phyloP scores from a whole-genome alignment of 257 asterid species.

The Echites panduratus region DNA sequence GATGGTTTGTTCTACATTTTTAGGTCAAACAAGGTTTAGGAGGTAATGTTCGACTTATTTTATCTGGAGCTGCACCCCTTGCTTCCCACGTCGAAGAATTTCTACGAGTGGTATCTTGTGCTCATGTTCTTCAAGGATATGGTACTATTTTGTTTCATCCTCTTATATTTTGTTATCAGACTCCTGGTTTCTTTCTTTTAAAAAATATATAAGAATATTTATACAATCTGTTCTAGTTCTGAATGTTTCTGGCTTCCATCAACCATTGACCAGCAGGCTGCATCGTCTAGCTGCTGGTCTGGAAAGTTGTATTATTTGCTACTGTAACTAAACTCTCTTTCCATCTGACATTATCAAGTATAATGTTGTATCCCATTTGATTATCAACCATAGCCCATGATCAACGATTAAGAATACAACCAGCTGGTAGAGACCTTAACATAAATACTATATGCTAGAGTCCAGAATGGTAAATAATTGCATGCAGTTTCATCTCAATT shows the following conservation, averaged over 20 bases:
- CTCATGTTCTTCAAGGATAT: slow-evolving; percentile 92
- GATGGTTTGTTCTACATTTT: neutral
- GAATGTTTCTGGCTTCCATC: neutral
- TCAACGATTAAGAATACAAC: neutral
- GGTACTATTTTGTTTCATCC: slow-evolving; percentile 42
- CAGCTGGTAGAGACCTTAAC: neutral
- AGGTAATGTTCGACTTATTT: slow-evolving; percentile 74
- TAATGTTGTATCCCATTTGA: neutral
- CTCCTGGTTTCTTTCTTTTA: too few species aligned
- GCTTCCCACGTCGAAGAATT: slow-evolving; percentile 88
- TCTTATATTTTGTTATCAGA: slow-evolving; percentile 1
- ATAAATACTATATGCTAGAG: neutral
- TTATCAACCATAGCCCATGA: neutral
- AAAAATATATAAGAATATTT: too few species aligned
- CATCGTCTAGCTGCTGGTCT: neutral
- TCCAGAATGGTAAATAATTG: neutral
- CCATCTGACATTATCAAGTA: neutral
- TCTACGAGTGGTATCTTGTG: slow-evolving; percentile 74
- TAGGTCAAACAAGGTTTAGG: slow-evolving; percentile 94
- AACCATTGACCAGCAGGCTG: neutral
- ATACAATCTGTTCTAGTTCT: too few species aligned
- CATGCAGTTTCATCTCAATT: neutral
- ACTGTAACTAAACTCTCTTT: neutral
- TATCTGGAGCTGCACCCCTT: slow-evolving; percentile 99
- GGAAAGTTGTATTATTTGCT: slow-evolving; percentile 1